Conservation (phyloP, 1,284 basidiomycete species). For the Trichosporon inkin region DNA sequence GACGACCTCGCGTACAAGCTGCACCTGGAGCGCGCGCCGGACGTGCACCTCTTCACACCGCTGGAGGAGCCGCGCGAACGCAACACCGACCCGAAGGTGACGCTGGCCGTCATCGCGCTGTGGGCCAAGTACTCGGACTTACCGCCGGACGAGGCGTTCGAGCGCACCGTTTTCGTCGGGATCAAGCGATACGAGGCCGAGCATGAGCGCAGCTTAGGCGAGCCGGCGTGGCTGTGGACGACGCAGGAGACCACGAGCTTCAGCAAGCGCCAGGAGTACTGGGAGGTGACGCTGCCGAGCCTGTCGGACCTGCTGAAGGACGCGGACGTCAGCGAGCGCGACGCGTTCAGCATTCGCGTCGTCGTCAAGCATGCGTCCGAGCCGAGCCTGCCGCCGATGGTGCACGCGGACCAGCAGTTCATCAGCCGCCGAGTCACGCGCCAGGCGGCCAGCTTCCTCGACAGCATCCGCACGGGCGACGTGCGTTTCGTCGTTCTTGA, state of each 20-base stretch:
- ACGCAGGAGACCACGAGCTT: slow-evolving; percentile 65
- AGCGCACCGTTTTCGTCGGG: slow-evolving; percentile 66
- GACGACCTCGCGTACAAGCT: slow-evolving; percentile 69
- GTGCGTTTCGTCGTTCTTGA: slow-evolving; percentile 68
- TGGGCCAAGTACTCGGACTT: slow-evolving; percentile 20
- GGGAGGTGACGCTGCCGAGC: slow-evolving; percentile 65
- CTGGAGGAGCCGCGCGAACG: background rate
- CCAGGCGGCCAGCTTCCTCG: slow-evolving; percentile 28
- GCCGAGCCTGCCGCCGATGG: slow-evolving; percentile 43
- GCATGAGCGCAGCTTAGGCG: slow-evolving; percentile 60
- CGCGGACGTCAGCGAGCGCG: slow-evolving; percentile 57
- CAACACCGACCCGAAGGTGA: slow-evolving; percentile 19
- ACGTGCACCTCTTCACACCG: background rate
- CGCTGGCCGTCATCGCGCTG: slow-evolving; percentile 25
- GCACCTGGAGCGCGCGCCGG: slow-evolving; percentile 20
- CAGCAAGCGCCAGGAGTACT: slow-evolving; percentile 64
- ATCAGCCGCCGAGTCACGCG: slow-evolving; percentile 12
- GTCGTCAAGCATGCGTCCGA: slow-evolving; percentile 61
- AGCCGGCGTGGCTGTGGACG: slow-evolving; percentile 70
- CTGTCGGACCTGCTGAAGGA: slow-evolving; percentile 62
- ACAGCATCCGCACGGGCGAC: slow-evolving; percentile 52
- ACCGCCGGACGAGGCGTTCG: slow-evolving; percentile 49
- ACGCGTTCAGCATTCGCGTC: slow-evolving; percentile 65
- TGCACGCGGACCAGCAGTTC: slow-evolving; percentile 59
- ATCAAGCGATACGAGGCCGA: slow-evolving; percentile 64